phyloP scores from a whole-genome alignment of 805 yeast species.

The Wickerhamomyces pijperi region DNA sequence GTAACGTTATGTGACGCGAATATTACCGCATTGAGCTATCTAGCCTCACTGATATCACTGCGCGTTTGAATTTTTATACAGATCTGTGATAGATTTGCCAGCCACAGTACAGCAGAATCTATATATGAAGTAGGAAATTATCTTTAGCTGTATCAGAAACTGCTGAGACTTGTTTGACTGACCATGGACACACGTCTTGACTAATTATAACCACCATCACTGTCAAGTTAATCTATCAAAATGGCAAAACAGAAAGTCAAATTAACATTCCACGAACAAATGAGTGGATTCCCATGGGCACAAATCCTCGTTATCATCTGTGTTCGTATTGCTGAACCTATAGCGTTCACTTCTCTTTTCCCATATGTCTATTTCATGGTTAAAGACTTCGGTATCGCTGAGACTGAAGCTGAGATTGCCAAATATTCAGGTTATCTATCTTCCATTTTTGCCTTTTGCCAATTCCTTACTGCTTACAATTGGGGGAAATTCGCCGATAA shows the following conservation, averaged over 20 bases:
- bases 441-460: conserved; percentile 7
- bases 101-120: too few relatives aligned
- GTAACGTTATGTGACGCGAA: too few relatives aligned
- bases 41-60: too few relatives aligned
- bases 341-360: conserved; percentile 8
- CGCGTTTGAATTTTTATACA: too few relatives aligned
- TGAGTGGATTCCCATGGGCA: conserved; percentile 9
- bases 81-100: too few relatives aligned
- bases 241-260: conserved; percentile 2
- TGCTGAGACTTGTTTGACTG: too few relatives aligned
- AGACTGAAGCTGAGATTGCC: conserved; percentile 5
- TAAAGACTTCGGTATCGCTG: conserved; percentile 7
- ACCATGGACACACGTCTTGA: too few relatives aligned
- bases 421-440: conserved; percentile 6
- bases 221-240: too few relatives aligned
- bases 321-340: conserved; percentile 7
- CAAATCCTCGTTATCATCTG: conserved; percentile 5
- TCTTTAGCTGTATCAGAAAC: too few relatives aligned
- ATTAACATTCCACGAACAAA: conserved; percentile 28
- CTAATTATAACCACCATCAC: too few relatives aligned
- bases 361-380: conserved; percentile 10
- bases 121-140: too few relatives aligned
- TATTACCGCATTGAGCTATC: too few relatives aligned
- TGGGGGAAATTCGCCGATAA: conserved; percentile 9
- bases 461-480: conserved; percentile 5